Evolutionary conservation across 352 stramenopile genomes (phyloP).

Genomic region (Elongisporangium prolatum): DNA sequence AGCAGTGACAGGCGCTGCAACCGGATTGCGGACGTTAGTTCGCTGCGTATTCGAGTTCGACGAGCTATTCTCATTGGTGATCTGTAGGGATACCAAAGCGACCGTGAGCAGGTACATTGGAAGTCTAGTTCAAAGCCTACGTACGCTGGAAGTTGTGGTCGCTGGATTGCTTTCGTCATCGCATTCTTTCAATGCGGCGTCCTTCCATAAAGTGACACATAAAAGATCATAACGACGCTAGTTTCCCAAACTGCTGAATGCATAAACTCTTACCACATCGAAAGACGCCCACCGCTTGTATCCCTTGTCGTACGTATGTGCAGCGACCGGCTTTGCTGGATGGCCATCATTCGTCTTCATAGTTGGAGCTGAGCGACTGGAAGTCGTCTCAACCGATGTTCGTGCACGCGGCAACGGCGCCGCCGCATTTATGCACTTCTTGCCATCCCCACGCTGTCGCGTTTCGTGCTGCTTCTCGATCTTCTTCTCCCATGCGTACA

Average conservation of each 20-base stretch:
- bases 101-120: neutral
- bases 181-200: conserved; percentile 39
- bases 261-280: conserved; percentile 65
- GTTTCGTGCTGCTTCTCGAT: conserved; percentile 50
- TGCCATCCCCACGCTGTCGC: conserved; percentile 16
- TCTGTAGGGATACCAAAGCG: neutral
- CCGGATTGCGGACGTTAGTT: neutral
- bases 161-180: conserved; percentile 16
- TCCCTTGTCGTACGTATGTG: conserved; percentile 86
- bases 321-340: conserved; percentile 30
- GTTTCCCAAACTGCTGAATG: neutral
- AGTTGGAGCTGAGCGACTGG: neutral
- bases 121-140: neutral
- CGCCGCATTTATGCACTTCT: conserved; percentile 4
- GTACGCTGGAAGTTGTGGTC: conserved; percentile 1
- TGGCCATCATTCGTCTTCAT: neutral
- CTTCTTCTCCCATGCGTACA: conserved; percentile 76
- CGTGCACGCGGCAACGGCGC: conserved; percentile 21
- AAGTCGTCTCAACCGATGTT: conserved; percentile 5
- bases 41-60: neutral
- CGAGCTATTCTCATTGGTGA: neutral
- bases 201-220: conserved; percentile 13
- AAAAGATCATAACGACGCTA: neutral
- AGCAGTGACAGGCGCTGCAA: neutral
- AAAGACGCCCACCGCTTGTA: conserved; percentile 90